Evolutionary conservation across 2,329 filamentous ascomycete species (phyloP).

Genomic region (Cryphonectria carpinicola): DNA sequence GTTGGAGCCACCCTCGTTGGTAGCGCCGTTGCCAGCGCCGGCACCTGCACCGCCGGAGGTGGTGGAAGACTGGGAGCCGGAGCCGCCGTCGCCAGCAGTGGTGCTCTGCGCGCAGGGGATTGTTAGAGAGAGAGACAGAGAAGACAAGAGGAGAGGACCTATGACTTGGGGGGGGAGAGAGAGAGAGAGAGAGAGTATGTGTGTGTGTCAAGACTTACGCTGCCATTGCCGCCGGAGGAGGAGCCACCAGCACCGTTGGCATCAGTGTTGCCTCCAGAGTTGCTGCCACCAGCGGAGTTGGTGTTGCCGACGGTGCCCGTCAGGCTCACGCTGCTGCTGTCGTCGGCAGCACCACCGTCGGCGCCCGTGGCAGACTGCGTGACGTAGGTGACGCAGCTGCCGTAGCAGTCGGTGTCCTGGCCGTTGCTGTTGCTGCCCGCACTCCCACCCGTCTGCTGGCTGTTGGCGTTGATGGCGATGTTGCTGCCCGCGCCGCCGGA

Average conservation of each 20-base stretch:
- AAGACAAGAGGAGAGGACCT: not conserved
- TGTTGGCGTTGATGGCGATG: not conserved
- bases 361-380: slow-evolving; percentile 1
- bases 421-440: slow-evolving; percentile 10
- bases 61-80: not conserved
- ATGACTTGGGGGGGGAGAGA: not conserved
- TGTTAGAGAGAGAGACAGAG: not conserved
- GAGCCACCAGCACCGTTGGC: slow-evolving; percentile 1
- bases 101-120: not conserved
- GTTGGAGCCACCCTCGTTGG: not conserved
- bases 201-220: not conserved
- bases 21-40: not conserved
- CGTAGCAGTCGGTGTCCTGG: slow-evolving; percentile 12
- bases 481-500: not conserved
- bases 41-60: not conserved
- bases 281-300: not conserved
- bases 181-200: not conserved
- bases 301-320: not conserved
- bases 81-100: not conserved
- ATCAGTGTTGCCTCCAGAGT: not conserved
- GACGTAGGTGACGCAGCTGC: slow-evolving; percentile 16
- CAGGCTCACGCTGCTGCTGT: not conserved
- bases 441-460: not conserved
- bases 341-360: not conserved
- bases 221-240: slow-evolving; percentile 1